A percentile compares a stretch with the other conserved stretches of the same genome.
Conservation (phyloP, 2,329 filamentous ascomycete species). For the Coniochaeta sp. region DNA sequence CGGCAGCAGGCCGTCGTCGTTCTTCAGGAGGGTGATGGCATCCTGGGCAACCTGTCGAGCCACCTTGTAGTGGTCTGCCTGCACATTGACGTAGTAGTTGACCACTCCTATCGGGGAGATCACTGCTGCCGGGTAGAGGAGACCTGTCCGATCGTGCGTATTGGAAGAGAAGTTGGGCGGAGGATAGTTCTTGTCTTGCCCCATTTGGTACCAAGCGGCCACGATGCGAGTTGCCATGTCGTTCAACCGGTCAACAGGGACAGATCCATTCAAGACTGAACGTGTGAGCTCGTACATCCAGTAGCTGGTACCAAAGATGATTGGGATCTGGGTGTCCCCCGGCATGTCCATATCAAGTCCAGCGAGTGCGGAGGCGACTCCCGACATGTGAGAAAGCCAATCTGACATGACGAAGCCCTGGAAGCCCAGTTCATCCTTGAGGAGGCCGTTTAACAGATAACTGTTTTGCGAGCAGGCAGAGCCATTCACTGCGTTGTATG, state of each 20-base stretch:
- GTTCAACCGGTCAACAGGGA: slow-evolving; percentile 49
- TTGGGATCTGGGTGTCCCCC: slow-evolving; percentile 49
- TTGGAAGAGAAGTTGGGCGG: slow-evolving; percentile 52
- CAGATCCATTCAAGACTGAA: slow-evolving; percentile 47
- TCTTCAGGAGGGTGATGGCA: slow-evolving; percentile 52
- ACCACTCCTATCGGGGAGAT: slow-evolving; percentile 54
- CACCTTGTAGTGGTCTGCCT: slow-evolving; percentile 40
- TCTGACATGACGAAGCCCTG: slow-evolving; percentile 77
- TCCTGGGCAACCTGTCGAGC: slow-evolving; percentile 48
- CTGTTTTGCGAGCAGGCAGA: slow-evolving; percentile 76
- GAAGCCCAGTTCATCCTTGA: slow-evolving; percentile 76
- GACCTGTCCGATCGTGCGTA: slow-evolving; percentile 46
- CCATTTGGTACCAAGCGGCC: slow-evolving; percentile 51
- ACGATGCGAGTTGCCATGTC: slow-evolving; percentile 48
- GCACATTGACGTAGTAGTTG: slow-evolving; percentile 62
- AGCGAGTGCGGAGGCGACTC: slow-evolving; percentile 64
- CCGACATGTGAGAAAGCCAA: slow-evolving; percentile 70
- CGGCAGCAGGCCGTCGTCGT: slow-evolving; percentile 54
- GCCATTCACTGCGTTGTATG: slow-evolving; percentile 68
- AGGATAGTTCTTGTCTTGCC: slow-evolving; percentile 51
- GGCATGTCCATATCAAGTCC: slow-evolving; percentile 61
- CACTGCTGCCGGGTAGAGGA: slow-evolving; percentile 49
- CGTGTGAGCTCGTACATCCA: slow-evolving; percentile 49
- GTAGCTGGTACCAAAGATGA: slow-evolving; percentile 40
- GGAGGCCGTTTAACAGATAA: slow-evolving; percentile 63